Conservation (phyloP, 352 stramenopile species). For the Aphanomyces euteiches region DNA sequence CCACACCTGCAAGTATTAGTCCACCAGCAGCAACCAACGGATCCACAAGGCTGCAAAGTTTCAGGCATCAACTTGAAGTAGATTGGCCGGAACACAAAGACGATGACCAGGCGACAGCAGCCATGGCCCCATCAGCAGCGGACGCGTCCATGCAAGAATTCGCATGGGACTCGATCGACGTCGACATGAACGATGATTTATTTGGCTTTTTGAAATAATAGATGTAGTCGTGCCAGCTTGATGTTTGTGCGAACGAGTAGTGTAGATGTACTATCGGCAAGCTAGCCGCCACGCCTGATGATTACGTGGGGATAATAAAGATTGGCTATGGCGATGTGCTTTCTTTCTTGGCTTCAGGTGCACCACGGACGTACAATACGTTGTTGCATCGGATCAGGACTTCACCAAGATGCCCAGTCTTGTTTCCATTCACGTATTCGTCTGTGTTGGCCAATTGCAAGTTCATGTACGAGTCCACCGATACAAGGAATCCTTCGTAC, state of each 20-base stretch:
- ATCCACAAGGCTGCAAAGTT: neutral
- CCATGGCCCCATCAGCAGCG: neutral
- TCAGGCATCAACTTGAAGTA: neutral
- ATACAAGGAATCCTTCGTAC: slow-evolving; percentile 94
- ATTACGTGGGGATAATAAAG: slow-evolving; percentile 12
- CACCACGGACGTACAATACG: slow-evolving; percentile 94
- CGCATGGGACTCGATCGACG: slow-evolving; percentile 72
- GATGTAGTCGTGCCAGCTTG: neutral
- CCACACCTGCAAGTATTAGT: no score
- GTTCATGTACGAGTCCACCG: slow-evolving; percentile 99
- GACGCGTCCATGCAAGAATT: slow-evolving; percentile 20
- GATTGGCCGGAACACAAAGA: slow-evolving; percentile 7
- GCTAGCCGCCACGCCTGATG: neutral
- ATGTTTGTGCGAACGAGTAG: neutral
- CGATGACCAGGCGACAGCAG: slow-evolving; percentile 1
- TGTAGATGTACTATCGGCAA: neutral
- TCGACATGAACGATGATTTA: slow-evolving; percentile 78
- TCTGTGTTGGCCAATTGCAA: slow-evolving; percentile 95
- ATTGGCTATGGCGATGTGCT: slow-evolving; percentile 41
- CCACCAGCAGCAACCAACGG: no score
- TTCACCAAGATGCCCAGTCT: slow-evolving; percentile 96
- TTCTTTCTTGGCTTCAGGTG: slow-evolving; percentile 46
- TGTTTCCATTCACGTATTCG: slow-evolving; percentile 97
- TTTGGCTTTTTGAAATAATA: slow-evolving; percentile 84
- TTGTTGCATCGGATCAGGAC: slow-evolving; percentile 99